These are phyloP conservation scores for Pyrus pyrifolia DNA, from an alignment of 306 rosid species.

Conservation along the genomic window DNA sequence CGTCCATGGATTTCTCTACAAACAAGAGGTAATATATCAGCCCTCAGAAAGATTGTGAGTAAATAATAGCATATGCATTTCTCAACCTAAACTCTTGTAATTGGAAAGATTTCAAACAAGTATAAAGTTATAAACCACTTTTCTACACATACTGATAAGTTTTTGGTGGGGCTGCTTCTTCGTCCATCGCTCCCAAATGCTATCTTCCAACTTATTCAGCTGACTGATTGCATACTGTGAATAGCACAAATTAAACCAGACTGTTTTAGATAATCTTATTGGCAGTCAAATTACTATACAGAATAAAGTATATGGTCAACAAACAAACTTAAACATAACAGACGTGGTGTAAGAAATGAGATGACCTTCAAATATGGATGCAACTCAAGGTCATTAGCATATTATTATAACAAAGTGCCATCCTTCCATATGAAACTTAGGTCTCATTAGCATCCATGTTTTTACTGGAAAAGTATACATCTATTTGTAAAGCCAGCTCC, in stretches of 20 bases:
- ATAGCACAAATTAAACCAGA: slow-evolving; percentile 26
- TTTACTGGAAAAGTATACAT: not conserved
- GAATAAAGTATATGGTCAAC: not conserved
- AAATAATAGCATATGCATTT: not conserved
- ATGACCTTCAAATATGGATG: not conserved
- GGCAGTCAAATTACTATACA: not conserved
- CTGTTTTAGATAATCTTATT: not conserved
- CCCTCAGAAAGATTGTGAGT: not conserved
- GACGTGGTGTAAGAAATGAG: not conserved
- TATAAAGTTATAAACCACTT: not conserved
- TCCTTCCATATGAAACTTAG: not conserved
- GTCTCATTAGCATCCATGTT: not conserved
- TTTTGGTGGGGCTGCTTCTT: slow-evolving; percentile 54
- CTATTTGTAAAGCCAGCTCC: not conserved
- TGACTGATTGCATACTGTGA: slow-evolving; percentile 81
- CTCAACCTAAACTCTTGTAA: not conserved
- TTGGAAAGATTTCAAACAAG: slow-evolving; percentile 4
- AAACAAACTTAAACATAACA: not conserved
- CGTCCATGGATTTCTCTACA: slow-evolving; percentile 62
- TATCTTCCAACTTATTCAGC: slow-evolving; percentile 89
- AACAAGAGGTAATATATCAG: slow-evolving; percentile 15
- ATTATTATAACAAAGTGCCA: not conserved
- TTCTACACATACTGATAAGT: slow-evolving; percentile 43
- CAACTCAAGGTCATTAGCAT: not conserved
- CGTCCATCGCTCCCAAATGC: slow-evolving; percentile 90